Conservation (phyloP, 208 protist species). For the Willaertia magna region DNA sequence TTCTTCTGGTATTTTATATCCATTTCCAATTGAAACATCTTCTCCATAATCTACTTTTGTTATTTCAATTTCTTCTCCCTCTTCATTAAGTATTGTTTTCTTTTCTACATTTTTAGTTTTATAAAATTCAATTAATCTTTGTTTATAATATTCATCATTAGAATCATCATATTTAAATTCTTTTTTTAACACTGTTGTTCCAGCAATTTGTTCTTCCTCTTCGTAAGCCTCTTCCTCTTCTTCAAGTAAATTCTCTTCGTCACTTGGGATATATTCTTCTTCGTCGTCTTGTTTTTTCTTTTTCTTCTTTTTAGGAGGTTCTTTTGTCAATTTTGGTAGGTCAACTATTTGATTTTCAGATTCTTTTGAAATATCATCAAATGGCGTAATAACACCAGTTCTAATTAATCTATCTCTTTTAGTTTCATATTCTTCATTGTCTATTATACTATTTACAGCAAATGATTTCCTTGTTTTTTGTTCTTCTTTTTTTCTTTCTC, state of each 20-base stretch:
- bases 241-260: neutral
- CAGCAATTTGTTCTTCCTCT: neutral
- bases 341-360: neutral
- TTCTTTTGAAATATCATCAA: neutral
- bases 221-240: neutral
- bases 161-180: neutral
- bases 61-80: neutral
- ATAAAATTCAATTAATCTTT: neutral
- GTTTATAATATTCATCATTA: neutral
- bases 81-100: neutral
- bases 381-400: neutral
- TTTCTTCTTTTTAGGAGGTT: neutral
- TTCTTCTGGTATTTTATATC: constrained; percentile 1
- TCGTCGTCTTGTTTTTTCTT: neutral
- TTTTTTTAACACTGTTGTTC: neutral
- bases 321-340: neutral
- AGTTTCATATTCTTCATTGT: neutral
- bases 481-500: neutral
- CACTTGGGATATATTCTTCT: neutral
- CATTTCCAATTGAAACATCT: neutral
- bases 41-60: neutral
- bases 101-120: neutral
- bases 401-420: neutral
- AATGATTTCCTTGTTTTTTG: neutral
- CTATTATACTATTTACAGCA: neutral